Base-by-base conservation (phyloP, 176 grass and related monocot species). In the barley (Hordeum vulgare) region DNA sequence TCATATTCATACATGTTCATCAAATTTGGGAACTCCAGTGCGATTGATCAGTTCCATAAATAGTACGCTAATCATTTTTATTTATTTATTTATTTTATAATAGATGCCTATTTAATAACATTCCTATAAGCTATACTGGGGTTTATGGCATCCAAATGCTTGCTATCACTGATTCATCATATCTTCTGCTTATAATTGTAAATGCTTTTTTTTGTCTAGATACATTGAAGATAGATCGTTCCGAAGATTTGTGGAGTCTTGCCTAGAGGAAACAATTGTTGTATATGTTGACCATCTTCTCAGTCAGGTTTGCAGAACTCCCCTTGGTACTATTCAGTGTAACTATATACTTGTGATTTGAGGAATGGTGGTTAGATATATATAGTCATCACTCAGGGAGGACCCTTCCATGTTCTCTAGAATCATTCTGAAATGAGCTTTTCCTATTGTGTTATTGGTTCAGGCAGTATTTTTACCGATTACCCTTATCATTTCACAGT, bases 171-270 rank as follows among this genome's bases (percentile, higher is more conserved):
- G 53, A 62, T 24, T 57, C 18, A 35, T 35, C 42, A 35, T 54
- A 68, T 54, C 56, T 66, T 84, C 47, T 65, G 8, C 21, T 66
- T 63, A 73, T 84, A 61, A 44, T 41, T 80, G 68, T 75, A 70
- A 84, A 25, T 78, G 31, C n/a, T 26, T 74, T 75, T 77, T 20
- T 64, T 51, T 85, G 31, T 87, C 29, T 83, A 97, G 97, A 56
- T 99, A 91, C 82, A 96, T 94, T 86, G 97, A 99, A 80, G 96
- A 99, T 84, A 96, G 97, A 89, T 88, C 81, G 56, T 99, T 96
- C 80, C 90, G 91, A 90, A 99, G 97, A 80, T 99, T 99, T 86
- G 93, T 92, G 70, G 97, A 99, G 87, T 82, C 97, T 86, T 99
- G 93, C 78, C 76, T 96, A 42, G 97, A 99, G 89, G 88, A 96